Evolutionary conservation across 139 green algal species (phyloP), one percentile per base, ranked within the genome.

Genomic region (Coelastrella sp.): DNA sequence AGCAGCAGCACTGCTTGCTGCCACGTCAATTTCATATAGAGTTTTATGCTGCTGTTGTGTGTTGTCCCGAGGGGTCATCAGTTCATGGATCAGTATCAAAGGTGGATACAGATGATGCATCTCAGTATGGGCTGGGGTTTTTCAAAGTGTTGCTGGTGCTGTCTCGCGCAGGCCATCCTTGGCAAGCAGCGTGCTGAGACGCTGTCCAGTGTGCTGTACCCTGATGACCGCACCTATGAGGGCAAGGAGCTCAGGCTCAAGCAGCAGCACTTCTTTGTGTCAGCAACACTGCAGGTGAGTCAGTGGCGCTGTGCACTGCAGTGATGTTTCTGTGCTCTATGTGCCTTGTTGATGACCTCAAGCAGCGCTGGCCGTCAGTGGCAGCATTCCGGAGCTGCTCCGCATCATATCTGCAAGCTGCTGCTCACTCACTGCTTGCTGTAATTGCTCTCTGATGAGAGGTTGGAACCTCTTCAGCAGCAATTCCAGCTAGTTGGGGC

Each of bases 261-360:
- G 94, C 98, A 99, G 95, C 98, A 99, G 96, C 96, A 99, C 96
- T 99, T 99, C 95, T 99, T 99, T 91, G 97, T 99, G 73, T 97
- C 92, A 17, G 97, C 98, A 70, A 99, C 98, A 9, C 95, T 99
- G 78, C 98, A 99, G 96, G 96, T 96, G 20, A 81, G 24, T 4
- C 1, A n/a, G 70, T 11, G 70, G 70, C 19, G 63, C 63, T 14
- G 15, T 17, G 15, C 22, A 70, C 4, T 22, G 12, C 63, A 70
- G 20, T 78, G 17, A 24, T 78, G 15, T 78, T n/a, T 78, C 70
- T 24, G 70, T 78, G 70, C 70, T 78, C 15, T 19, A 78, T 25
- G 70, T 78, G 70, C 4, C 70, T 12, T 78, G 1, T 19, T 78
- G 20, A 17, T 17, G 63, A 3, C 15, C 4, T 72, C 63, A 72